Conservation (phyloP, 2,329 filamentous ascomycete genomes). For the Basipetospora chlamydospora region DNA sequence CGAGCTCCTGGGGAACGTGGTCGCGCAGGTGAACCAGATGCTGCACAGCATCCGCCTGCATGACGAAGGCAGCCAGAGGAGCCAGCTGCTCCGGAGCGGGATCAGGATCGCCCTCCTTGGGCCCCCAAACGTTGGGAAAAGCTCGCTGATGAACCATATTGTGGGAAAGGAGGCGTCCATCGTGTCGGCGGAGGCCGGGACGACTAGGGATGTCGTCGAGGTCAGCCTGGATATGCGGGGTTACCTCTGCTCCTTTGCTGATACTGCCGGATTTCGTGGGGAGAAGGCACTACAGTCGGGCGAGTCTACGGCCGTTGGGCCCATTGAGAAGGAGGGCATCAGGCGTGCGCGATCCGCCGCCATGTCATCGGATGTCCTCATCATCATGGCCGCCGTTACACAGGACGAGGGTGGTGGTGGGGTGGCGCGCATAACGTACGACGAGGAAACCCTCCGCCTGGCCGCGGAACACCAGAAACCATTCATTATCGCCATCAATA, state of each 20-base stretch:
- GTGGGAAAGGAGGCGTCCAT: constrained; percentile 91
- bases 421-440: constrained; percentile 31
- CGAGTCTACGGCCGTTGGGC: constrained; percentile 37
- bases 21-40: constrained; percentile 46
- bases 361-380: constrained; percentile 67
- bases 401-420: constrained; percentile 15
- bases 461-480: constrained; percentile 32
- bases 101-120: constrained; percentile 79
- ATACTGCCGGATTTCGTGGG: constrained; percentile 77
- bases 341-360: constrained; percentile 71
- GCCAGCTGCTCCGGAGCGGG: constrained; percentile 70
- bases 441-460: constrained; percentile 39
- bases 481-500: constrained; percentile 46
- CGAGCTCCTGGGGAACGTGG: constrained; percentile 57
- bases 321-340: constrained; percentile 81
- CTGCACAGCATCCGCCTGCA: constrained; percentile 51
- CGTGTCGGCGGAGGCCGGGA: constrained; percentile 83
- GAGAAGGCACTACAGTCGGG: constrained; percentile 8
- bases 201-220: constrained; percentile 87
- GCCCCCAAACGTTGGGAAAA: constrained; percentile 89
- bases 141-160: constrained; percentile 78
- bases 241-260: constrained; percentile 84
- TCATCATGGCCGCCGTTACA: constrained; percentile 69
- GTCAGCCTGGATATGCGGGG: constrained; percentile 79
- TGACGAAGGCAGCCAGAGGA: constrained; percentile 62